phyloP scores from a whole-genome alignment of 257 asterid species.

The Rehmannia glutinosa region DNA sequence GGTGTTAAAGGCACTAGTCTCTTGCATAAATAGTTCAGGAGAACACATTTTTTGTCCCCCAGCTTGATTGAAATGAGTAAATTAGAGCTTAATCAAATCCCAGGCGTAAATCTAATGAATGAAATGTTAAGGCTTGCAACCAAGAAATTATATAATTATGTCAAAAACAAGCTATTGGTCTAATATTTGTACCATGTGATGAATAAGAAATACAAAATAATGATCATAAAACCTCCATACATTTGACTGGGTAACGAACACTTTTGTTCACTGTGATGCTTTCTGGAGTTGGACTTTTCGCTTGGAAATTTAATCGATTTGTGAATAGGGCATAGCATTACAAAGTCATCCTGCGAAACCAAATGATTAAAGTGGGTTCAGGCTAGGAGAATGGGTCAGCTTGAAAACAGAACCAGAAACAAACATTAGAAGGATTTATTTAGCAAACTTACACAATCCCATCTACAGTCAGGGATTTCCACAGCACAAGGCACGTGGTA shows the following conservation, averaged over 20 bases:
- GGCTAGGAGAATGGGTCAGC: background rate
- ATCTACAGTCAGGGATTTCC: slow-evolving; percentile 65
- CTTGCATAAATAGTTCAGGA: background rate
- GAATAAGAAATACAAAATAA: background rate
- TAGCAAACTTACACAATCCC: slow-evolving; percentile 67
- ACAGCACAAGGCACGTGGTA: slow-evolving; percentile 92
- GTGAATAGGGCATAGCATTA: slow-evolving; percentile 86
- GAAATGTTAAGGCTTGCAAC: background rate
- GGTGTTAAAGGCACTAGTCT: background rate
- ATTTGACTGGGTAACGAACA: slow-evolving; percentile 26
- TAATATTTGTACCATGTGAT: background rate
- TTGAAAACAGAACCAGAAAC: slow-evolving; percentile 9
- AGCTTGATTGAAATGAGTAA: background rate
- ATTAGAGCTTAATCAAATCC: background rate
- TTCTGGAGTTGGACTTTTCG: slow-evolving; percentile 47
- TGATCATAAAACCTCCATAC: slow-evolving; percentile 29
- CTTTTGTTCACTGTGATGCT: slow-evolving; percentile 25
- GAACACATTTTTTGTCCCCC: background rate
- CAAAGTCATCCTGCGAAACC: slow-evolving; percentile 54
- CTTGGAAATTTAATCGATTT: slow-evolving; percentile 61
- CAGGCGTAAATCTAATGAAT: background rate
- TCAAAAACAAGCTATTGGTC: background rate
- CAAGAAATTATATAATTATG: background rate
- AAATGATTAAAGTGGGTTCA: background rate
- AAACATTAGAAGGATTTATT: background rate